These are phyloP conservation scores for Pythium aristosporum DNA, from an alignment of 352 stramenopile species.

Conservation along the genomic window DNA sequence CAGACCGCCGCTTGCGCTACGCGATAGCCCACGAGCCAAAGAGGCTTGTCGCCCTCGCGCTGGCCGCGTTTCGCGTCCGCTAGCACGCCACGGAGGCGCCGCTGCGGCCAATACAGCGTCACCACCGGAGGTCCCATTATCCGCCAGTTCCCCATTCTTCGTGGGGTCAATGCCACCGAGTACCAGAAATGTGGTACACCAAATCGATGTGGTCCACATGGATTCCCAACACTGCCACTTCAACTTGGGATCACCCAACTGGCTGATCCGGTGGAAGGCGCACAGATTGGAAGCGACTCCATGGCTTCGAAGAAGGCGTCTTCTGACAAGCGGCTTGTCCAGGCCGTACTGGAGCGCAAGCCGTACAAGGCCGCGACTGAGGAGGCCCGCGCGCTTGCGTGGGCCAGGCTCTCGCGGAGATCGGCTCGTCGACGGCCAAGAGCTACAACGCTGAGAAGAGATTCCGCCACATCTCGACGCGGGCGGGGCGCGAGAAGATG, in stretches of 20 bases:
- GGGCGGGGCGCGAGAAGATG: background rate
- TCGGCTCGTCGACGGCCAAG: background rate
- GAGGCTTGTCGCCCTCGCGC: too few species aligned
- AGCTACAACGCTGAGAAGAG: background rate
- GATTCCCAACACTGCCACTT: background rate
- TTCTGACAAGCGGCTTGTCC: background rate
- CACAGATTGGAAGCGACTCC: background rate
- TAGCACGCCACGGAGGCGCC: conserved; percentile 4
- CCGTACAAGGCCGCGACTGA: background rate
- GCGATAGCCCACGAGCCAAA: conserved; percentile 11
- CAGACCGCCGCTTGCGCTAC: background rate
- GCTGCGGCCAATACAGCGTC: conserved; percentile 48
- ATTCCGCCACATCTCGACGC: background rate
- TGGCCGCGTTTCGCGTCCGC: background rate
- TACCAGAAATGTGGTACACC: background rate
- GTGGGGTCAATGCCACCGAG: background rate
- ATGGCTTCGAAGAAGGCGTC: background rate
- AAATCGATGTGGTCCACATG: background rate
- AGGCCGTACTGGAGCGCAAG: background rate
- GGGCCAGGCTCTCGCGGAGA: background rate
- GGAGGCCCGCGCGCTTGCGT: background rate
- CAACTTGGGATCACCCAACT: background rate
- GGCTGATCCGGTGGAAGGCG: background rate
- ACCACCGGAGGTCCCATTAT: background rate
- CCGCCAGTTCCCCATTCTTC: background rate